Conservation (phyloP, 768 basidiomycete species). For the Tremella fuciformis region DNA sequence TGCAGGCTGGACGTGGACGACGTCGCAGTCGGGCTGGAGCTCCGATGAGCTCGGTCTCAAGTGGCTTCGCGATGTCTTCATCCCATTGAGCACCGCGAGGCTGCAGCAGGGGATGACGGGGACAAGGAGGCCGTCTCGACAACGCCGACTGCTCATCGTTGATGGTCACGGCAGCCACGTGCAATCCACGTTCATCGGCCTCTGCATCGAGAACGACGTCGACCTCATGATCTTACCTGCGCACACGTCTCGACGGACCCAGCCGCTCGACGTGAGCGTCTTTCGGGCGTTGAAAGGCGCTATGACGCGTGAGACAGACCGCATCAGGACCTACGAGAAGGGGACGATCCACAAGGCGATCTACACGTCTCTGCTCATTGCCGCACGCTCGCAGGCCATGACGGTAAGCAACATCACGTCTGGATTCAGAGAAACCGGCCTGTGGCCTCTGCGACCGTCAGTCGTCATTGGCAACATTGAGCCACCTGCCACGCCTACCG, state of each 20-base stretch:
- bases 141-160: slow-evolving; percentile 8
- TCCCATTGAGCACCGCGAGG: no score
- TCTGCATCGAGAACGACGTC: slow-evolving; percentile 7
- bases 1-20: slow-evolving; percentile 3
- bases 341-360: no score
- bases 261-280: slow-evolving; percentile 11
- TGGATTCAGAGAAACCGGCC: background rate
- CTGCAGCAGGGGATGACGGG: no score
- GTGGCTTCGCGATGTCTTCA: no score
- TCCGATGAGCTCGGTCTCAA: background rate
- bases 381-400: background rate
- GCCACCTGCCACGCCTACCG: background rate
- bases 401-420: background rate
- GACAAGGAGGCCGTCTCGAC: no score
- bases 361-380: no score
- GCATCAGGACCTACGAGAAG: background rate
- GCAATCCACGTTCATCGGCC: slow-evolving; percentile 2
- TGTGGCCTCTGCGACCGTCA: no score
- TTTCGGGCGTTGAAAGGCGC: slow-evolving; percentile 5
- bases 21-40: slow-evolving; percentile 2
- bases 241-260: no score
- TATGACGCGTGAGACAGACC: no score
- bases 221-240: no score
- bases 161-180: slow-evolving; percentile 15
- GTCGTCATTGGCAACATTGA: background rate